Evolutionary conservation across 345 rosid species (phyloP).

Genomic region (Corchorus olitorius): DNA sequence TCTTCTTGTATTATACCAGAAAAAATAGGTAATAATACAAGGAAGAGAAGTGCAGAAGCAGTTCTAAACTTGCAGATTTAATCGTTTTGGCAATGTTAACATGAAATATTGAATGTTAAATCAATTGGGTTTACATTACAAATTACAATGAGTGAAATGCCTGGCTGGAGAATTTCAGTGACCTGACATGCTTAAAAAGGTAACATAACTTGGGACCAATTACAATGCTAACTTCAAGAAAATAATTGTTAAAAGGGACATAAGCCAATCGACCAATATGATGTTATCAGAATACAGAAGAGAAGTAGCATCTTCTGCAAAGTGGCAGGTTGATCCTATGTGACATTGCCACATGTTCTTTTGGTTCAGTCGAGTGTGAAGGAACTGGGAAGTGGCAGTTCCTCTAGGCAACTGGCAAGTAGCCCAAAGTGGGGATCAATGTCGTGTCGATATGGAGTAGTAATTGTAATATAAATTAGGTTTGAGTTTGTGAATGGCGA

Average conservation of each 20-base stretch:
- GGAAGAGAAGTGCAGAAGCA: not conserved
- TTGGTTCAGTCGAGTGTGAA: not conserved
- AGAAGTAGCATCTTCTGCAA: no score
- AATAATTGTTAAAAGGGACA: no score
- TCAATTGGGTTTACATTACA: no score
- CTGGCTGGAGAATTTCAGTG: not conserved
- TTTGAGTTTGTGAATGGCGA: no score
- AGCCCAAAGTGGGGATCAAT: not conserved
- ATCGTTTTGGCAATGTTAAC: not conserved
- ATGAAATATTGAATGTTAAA: not conserved
- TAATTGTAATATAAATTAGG: no score
- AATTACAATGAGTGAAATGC: not conserved
- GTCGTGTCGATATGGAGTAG: not conserved
- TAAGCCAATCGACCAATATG: no score
- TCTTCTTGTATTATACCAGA: constrained; percentile 22
- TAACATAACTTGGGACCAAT: not conserved
- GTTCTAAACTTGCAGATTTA: not conserved
- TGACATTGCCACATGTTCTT: no score
- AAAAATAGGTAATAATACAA: not conserved
- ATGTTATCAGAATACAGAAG: not conserved
- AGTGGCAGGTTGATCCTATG: not conserved
- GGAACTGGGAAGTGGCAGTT: not conserved
- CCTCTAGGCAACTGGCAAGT: not conserved
- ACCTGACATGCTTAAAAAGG: not conserved
- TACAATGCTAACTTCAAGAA: no score